A percentile compares a stretch with the other conserved stretches of the same genome.
phyloP scores from a whole-genome alignment of 1,139 yeast genomes.

The Yarrowia galli region DNA sequence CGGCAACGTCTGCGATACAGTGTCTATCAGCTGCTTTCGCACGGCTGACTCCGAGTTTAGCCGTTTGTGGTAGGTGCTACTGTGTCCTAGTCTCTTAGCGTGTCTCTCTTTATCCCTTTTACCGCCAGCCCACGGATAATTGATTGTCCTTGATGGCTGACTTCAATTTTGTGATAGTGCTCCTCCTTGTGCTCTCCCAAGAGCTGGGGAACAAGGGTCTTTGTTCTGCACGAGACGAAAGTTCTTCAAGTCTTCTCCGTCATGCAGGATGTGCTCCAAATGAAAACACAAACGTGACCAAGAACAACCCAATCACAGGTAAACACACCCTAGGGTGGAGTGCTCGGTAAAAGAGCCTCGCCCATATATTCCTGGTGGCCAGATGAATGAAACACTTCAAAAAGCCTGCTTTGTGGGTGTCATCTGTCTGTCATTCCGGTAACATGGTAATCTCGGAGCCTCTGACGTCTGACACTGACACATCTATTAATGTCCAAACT shows the following conservation, averaged over 20 bases:
- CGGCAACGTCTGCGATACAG: slow-evolving; percentile 1
- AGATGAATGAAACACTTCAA: too few relatives aligned
- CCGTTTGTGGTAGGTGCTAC: slow-evolving; percentile 22
- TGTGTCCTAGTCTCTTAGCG: neutral
- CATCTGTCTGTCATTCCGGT: neutral
- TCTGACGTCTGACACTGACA: slow-evolving; percentile 20
- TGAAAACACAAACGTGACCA: slow-evolving; percentile 4
- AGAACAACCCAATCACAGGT: neutral
- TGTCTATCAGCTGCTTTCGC: slow-evolving; percentile 4
- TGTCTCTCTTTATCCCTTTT: slow-evolving; percentile 8
- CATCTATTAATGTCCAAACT: slow-evolving; percentile 5
- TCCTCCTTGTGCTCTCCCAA: neutral
- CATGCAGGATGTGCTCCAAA: slow-evolving; percentile 13
- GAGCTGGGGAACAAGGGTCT: slow-evolving; percentile 21
- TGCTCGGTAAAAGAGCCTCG: neutral
- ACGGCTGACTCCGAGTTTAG: slow-evolving; percentile 21
- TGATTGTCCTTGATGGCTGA: neutral
- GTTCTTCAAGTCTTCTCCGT: slow-evolving; percentile 25
- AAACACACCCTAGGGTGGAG: neutral
- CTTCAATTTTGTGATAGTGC: neutral
- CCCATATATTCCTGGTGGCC: neutral
- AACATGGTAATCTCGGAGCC: slow-evolving; percentile 6
- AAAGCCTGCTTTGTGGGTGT: neutral
- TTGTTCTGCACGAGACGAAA: slow-evolving; percentile 5
- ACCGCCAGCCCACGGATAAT: slow-evolving; percentile 17